phyloP scores from a whole-genome alignment of 352 stramenopile species.

The Phytophthora nicotianae region DNA sequence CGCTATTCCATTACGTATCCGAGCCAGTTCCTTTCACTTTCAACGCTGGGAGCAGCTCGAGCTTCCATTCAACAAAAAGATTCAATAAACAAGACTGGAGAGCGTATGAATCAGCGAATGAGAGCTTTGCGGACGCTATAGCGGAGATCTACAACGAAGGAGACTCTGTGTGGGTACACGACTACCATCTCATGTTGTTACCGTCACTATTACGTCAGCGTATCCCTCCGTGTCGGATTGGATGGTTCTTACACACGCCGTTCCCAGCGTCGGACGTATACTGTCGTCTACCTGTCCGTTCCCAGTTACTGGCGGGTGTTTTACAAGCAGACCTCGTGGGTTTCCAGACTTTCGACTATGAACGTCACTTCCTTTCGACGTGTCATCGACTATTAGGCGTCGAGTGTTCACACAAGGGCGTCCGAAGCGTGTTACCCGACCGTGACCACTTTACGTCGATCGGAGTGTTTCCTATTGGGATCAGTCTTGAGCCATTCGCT shows the following conservation, averaged over 20 bases:
- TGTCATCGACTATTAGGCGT: conserved; percentile 78
- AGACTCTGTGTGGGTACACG: conserved; percentile 89
- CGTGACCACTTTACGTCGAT: conserved; percentile 90
- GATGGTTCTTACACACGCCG: conserved; percentile 90
- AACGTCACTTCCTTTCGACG: conserved; percentile 86
- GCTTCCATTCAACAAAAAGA: conserved; percentile 66
- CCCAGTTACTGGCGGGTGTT: conserved; percentile 77
- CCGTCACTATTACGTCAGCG: conserved; percentile 84
- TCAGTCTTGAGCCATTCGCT: conserved; percentile 85
- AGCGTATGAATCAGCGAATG: conserved; percentile 89
- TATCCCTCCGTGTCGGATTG: conserved; percentile 75
- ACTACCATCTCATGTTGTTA: conserved; percentile 92
- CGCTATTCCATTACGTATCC: conserved; percentile 91
- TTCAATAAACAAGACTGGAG: conserved; percentile 91
- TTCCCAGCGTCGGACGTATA: conserved; percentile 90
- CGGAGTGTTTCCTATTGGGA: conserved; percentile 88
- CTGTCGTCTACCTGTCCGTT: conserved; percentile 77
- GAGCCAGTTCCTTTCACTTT: conserved; percentile 61
- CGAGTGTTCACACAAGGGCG: conserved; percentile 75
- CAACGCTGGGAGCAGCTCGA: conserved; percentile 41
- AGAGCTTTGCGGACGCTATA: conserved; percentile 86
- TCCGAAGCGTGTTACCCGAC: conserved; percentile 68
- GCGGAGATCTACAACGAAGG: conserved; percentile 89
- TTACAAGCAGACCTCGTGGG: conserved; percentile 84
- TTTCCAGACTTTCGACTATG: conserved; percentile 92